phyloP scores from a whole-genome alignment of 768 basidiomycete species.

The Lentinula sp. region DNA sequence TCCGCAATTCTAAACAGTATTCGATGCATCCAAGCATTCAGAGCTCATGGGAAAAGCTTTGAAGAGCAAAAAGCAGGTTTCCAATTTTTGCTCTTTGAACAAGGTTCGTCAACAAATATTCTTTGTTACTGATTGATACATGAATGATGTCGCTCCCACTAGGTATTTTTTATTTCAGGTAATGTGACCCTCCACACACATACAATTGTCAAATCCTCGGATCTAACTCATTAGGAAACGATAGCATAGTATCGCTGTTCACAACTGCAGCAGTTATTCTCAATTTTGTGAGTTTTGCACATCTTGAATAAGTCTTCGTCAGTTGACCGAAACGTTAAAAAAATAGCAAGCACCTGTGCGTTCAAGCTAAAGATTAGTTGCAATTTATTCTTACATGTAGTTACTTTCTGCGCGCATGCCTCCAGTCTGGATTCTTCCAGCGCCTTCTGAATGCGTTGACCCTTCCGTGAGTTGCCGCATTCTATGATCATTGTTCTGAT shows the following conservation, averaged over 20 bases:
- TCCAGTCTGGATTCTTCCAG: conserved; percentile 22
- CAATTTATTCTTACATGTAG: background rate
- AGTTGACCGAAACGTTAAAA: background rate
- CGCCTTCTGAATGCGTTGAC: conserved; percentile 21
- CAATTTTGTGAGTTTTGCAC: background rate
- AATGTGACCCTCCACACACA: background rate
- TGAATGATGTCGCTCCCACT: background rate
- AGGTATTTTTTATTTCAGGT: conserved; percentile 7
- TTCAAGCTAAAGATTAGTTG: background rate
- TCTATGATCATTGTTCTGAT: background rate
- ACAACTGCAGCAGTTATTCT: conserved; percentile 2
- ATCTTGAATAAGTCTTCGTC: background rate
- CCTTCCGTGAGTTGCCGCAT: conserved; percentile 15
- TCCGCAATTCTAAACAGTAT: conserved; percentile 12
- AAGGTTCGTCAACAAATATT: background rate
- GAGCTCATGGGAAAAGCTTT: background rate
- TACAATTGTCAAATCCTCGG: background rate
- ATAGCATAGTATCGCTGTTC: conserved; percentile 1
- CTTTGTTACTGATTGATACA: background rate
- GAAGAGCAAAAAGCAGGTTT: conserved; percentile 5
- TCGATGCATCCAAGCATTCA: conserved; percentile 13
- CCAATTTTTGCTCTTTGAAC: conserved; percentile 1
- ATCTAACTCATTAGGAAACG: background rate
- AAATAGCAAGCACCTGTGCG: conserved; percentile 16
- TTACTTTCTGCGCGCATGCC: background rate